These are phyloP conservation scores for Casuarina glauca DNA, from an alignment of 306 rosid species.

Conservation along the genomic window DNA sequence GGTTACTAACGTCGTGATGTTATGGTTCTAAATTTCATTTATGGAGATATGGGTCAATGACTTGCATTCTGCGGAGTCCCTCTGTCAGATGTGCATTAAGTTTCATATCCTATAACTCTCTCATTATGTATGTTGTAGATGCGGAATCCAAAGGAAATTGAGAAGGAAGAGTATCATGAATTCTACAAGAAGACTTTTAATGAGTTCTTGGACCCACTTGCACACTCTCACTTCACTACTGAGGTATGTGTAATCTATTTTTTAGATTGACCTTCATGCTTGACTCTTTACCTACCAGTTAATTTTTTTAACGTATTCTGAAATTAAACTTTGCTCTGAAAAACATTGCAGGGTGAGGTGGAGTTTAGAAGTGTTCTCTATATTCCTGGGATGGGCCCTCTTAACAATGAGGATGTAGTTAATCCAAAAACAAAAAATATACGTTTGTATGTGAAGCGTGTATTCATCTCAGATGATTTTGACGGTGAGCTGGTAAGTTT, in stretches of 20 bases:
- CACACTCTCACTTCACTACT: constrained; percentile 84
- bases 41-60: neutral
- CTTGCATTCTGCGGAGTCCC: constrained; percentile 6
- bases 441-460: constrained; percentile 89
- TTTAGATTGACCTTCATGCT: neutral
- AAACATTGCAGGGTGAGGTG: constrained; percentile 82
- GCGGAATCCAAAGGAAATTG: constrained; percentile 83
- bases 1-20: constrained; percentile 7
- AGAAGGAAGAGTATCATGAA: constrained; percentile 84
- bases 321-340: constrained; percentile 22
- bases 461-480: constrained; percentile 96
- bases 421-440: constrained; percentile 95
- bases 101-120: constrained; percentile 1
- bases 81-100: constrained; percentile 10
- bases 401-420: constrained; percentile 89
- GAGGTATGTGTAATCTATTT: constrained; percentile 55
- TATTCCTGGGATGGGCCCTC: constrained; percentile 96
- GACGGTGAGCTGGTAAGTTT: constrained; percentile 96
- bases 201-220: constrained; percentile 92
- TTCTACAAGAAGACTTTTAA: constrained; percentile 88
- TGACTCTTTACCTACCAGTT: neutral
- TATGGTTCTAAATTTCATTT: neutral
- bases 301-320: neutral
- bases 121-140: constrained; percentile 50
- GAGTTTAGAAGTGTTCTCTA: constrained; percentile 93